Conservation (phyloP, 225 moss, liverwort and hornwort species). For the Rhytidiadelphus loreus region DNA sequence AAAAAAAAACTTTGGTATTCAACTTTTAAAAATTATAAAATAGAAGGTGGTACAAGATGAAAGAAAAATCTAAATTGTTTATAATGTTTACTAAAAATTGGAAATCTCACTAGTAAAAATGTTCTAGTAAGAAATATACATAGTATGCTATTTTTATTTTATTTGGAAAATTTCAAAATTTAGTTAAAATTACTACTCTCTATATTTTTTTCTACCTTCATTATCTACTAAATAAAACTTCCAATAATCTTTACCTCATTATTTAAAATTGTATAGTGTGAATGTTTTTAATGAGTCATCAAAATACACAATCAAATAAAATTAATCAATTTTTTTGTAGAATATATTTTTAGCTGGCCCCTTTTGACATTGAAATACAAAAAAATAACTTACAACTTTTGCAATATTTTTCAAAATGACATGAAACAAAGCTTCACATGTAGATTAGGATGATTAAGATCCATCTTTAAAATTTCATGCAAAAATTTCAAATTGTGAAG, state of each 20-base stretch:
- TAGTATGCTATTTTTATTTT: accelerated
- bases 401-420: no score
- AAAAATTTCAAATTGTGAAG: neutral
- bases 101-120: neutral
- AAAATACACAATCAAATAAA: no score
- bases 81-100: neutral
- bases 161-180: neutral
- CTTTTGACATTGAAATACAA: neutral
- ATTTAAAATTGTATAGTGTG: no score
- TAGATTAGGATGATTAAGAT: neutral
- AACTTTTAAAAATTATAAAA: neutral
- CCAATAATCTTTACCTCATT: no score
- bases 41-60: neutral
- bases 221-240: neutral
- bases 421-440: neutral
- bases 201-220: neutral
- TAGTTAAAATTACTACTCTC: no score
- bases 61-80: neutral
- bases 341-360: neutral
- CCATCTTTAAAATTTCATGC: neutral
- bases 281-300: neutral
- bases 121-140: neutral
- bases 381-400: no score
- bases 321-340: neutral
- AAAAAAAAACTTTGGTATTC: neutral